These are phyloP conservation scores for Prunus campanulata DNA, from an alignment of 306 rosid genomes.

Conservation along the genomic window DNA sequence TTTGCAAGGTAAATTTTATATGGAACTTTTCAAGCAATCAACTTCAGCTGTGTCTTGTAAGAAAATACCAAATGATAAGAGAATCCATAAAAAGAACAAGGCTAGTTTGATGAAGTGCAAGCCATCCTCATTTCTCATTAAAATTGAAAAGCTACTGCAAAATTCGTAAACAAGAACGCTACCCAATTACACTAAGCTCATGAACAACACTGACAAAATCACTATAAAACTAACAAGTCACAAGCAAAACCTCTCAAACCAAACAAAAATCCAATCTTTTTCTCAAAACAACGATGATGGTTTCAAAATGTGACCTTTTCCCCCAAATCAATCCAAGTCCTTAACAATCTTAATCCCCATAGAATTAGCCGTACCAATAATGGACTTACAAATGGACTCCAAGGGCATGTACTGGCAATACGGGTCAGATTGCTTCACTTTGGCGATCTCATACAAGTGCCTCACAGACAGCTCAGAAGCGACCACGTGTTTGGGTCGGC, in stretches of 20 bases:
- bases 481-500: slow-evolving; percentile 69
- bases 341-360: slow-evolving; percentile 81
- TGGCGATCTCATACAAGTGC: slow-evolving; percentile 84
- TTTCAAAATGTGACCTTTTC: neutral
- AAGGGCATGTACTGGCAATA: slow-evolving; percentile 67
- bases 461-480: slow-evolving; percentile 57
- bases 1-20: neutral
- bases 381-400: slow-evolving; percentile 69
- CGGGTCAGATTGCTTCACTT: slow-evolving; percentile 76
- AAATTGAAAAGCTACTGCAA: neutral
- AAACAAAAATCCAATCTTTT: neutral
- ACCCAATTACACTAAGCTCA: neutral
- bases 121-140: neutral
- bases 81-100: neutral
- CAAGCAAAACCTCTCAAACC: neutral
- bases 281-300: neutral
- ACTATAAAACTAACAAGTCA: neutral
- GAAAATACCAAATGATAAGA: neutral
- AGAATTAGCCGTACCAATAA: slow-evolving; percentile 70
- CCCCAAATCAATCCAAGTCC: slow-evolving; percentile 56
- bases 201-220: neutral
- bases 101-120: neutral
- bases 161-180: neutral
- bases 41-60: neutral
- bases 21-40: neutral